Percentiles rank a stretch among this genome's conserved stretches.
phyloP scores from a whole-genome alignment of 768 basidiomycete genomes.

The Suillus alpinus region DNA sequence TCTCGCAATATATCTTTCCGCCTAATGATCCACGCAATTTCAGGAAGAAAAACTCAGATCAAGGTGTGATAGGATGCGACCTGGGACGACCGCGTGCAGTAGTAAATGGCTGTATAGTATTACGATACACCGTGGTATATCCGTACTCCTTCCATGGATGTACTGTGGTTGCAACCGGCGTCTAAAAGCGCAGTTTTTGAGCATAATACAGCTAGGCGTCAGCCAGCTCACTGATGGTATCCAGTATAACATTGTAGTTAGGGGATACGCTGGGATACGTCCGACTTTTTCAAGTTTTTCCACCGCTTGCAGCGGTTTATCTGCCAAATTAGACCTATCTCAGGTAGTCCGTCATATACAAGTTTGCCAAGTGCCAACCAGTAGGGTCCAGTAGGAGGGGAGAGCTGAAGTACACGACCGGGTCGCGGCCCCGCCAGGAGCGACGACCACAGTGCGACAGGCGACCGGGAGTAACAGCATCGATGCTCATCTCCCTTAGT shows the following conservation, averaged over 20 bases:
- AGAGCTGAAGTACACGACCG: background rate
- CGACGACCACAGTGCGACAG: background rate
- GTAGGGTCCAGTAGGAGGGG: too few relatives aligned
- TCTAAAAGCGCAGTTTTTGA: background rate
- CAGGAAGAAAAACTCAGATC: background rate
- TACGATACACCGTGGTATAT: too few relatives aligned
- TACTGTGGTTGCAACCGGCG: background rate
- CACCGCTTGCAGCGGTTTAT: slow-evolving; percentile 33
- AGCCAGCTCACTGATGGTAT: slow-evolving; percentile 23
- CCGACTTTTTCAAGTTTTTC: slow-evolving; percentile 40
- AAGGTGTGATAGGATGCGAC: background rate
- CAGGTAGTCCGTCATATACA: slow-evolving; percentile 25
- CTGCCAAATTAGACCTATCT: slow-evolving; percentile 46
- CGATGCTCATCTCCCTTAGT: too few relatives aligned
- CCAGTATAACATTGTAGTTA: slow-evolving; percentile 31
- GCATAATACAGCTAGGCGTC: background rate
- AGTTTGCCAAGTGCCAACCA: too few relatives aligned
- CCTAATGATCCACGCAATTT: background rate
- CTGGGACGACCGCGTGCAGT: background rate
- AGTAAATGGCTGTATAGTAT: background rate
- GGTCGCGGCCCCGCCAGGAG: background rate
- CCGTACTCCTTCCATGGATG: background rate
- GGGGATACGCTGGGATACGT: too few relatives aligned
- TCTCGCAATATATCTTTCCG: background rate
- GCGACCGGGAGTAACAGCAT: background rate